Evolutionary conservation across 352 stramenopile genomes (phyloP).

Genomic region (Phytophthora cajani): DNA sequence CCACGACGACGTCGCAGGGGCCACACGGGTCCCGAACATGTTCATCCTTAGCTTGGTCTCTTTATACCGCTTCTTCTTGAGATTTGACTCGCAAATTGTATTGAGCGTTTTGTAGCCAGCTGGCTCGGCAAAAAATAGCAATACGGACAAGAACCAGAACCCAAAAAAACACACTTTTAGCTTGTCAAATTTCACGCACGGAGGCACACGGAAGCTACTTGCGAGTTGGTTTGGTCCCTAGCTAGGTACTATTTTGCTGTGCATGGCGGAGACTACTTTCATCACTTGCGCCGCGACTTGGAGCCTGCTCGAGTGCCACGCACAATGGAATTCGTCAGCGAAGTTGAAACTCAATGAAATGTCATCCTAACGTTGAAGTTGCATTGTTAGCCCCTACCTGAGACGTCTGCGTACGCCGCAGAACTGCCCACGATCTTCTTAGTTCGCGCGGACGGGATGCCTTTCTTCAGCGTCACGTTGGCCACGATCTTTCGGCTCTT

Average conservation of each 20-base stretch:
- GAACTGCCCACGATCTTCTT: conserved; percentile 36
- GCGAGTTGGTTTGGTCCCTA: conserved; percentile 2
- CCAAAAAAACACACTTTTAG: background rate
- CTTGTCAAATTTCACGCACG: conserved; percentile 3
- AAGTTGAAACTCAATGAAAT: background rate
- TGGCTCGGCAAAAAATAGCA: background rate
- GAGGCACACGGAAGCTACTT: conserved; percentile 2
- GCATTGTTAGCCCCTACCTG: conserved; percentile 35
- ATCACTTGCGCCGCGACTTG: conserved; percentile 39
- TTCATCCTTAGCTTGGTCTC: conserved; percentile 19
- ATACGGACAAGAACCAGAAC: background rate
- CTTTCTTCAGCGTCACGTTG: conserved; percentile 30
- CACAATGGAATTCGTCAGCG: background rate
- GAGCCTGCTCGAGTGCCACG: conserved; percentile 18
- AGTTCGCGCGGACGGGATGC: conserved; percentile 29
- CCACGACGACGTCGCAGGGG: conserved; percentile 38
- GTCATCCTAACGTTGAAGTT: conserved; percentile 26
- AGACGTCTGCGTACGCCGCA: conserved; percentile 31
- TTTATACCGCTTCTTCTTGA: conserved; percentile 20
- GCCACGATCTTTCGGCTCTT: conserved; percentile 41
- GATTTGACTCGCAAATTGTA: conserved; percentile 12
- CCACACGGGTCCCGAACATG: conserved; percentile 38
- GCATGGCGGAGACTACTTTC: background rate
- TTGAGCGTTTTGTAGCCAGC: background rate
- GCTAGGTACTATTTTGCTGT: background rate